Evolutionary conservation across 352 stramenopile genomes (phyloP), one percentile per base, ranked within the genome.

Genomic region (Globisporangium recalcitrans): DNA sequence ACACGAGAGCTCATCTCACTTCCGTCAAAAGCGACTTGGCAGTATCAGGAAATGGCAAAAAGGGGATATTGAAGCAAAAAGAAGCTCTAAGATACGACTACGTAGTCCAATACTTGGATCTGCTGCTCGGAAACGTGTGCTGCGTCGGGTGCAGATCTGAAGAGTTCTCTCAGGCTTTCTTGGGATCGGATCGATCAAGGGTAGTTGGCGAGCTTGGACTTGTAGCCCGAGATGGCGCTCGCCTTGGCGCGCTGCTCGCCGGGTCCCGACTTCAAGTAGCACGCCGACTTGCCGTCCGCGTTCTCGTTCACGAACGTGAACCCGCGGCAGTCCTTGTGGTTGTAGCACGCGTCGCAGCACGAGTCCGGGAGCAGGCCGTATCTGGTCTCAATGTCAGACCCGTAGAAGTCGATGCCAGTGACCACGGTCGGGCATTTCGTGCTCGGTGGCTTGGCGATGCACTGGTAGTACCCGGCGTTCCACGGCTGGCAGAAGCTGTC

Each of bases 301-400:
- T 85, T 80, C 60, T 82, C 73, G 67, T 85, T 88, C 36, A 85
- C 67, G 47, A 84, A 88, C 19, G 77, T 86, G 72, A 77, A 87
- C 11, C 65, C 58, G 36, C 60, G 60, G 63, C 79, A 89, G 19
- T 51, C 61, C 16, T 67, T 42, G 56, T 78, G 73, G 1, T 57
- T 54, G 38, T 56, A 55, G 58, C 79, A 89, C 13, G 67, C 73
- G 19, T 84, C 66, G 49, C 79, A 89, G 74, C 79, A 89, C 40
- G 59, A 48, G 32, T 70, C 68, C 1, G 78, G 78, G 21, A 77
- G 55, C 26, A 86, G 42, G 10, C 60, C 71, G 27, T 82, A 78
- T 44, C 65, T 58, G 36, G 73, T 68, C 16, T 73, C 69, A 16
- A 88, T 62, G 59, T 88, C 75, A 27, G 65, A 60, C 14, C 77